These are phyloP conservation scores for Hsuehochloa calcarea DNA, from an alignment of 176 grass and related monocot species.

Conservation along the genomic window DNA sequence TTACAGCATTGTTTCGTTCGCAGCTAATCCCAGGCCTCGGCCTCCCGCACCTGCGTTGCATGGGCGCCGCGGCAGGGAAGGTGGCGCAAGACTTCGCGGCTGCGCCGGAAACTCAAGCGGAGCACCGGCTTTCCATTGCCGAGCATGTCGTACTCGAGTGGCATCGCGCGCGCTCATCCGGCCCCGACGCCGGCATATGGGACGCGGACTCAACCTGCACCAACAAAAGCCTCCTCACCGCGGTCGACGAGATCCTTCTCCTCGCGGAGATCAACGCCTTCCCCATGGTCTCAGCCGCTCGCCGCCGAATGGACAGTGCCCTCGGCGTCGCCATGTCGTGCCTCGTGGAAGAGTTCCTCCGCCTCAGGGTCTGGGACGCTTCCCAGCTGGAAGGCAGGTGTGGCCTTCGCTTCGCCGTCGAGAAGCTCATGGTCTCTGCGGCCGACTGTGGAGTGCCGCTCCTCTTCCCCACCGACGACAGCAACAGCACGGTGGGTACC, in stretches of 20 bases:
- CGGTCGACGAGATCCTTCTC: slow-evolving; percentile 3
- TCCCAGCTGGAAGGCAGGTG: background rate
- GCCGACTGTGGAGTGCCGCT: background rate
- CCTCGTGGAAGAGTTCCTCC: slow-evolving; percentile 24
- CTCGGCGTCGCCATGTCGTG: slow-evolving; percentile 18
- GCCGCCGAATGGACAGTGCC: background rate
- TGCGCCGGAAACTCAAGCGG: too few relatives aligned
- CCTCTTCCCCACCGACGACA: background rate
- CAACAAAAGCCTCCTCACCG: slow-evolving; percentile 12
- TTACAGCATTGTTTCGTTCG: too few relatives aligned
- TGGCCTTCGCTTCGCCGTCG: background rate
- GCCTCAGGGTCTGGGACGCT: slow-evolving; percentile 31
- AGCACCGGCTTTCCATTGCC: background rate
- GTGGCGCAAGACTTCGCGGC: too few relatives aligned
- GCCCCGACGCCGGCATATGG: background rate
- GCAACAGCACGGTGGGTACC: background rate
- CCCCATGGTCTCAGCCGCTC: slow-evolving; percentile 1
- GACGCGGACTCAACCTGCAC: background rate
- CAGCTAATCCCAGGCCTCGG: too few relatives aligned
- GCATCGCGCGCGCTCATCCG: background rate
- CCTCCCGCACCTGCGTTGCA: too few relatives aligned
- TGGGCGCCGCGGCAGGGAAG: too few relatives aligned
- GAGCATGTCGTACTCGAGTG: background rate
- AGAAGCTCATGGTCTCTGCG: background rate
- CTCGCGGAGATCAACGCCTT: slow-evolving; percentile 35